A percentile compares a stretch with the other conserved stretches of the same genome.
phyloP scores from a whole-genome alignment of 1,139 yeast genomes.

The Nakaseomyces sp. region DNA sequence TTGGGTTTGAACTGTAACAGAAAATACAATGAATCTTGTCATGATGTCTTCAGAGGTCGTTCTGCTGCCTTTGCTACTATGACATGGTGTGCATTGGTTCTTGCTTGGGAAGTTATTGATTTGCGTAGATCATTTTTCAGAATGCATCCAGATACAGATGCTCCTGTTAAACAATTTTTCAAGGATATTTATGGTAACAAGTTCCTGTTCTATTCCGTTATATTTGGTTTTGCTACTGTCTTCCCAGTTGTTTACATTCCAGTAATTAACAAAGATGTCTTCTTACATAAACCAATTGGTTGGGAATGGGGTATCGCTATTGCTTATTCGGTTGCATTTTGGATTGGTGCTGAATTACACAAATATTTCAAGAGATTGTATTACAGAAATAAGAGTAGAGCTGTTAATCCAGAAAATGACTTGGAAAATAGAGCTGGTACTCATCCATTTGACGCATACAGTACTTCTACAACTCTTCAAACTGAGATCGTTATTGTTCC shows the following conservation, averaged over 20 bases:
- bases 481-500: slow-evolving; percentile 13
- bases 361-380: slow-evolving; percentile 58
- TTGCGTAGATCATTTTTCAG: slow-evolving; percentile 63
- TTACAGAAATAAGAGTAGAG: slow-evolving; percentile 36
- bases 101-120: slow-evolving; percentile 89
- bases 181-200: slow-evolving; percentile 67
- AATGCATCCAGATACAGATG: slow-evolving; percentile 62
- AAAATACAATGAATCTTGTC: slow-evolving; percentile 41
- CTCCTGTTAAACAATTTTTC: slow-evolving; percentile 50
- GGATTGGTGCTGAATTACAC: slow-evolving; percentile 56
- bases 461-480: slow-evolving; percentile 25
- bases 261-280: slow-evolving; percentile 70
- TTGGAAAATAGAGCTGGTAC: slow-evolving; percentile 41
- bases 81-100: slow-evolving; percentile 83
- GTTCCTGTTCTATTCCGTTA: slow-evolving; percentile 75
- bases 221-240: slow-evolving; percentile 60
- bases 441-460: slow-evolving; percentile 55
- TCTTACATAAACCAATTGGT: slow-evolving; percentile 63
- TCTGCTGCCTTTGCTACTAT: slow-evolving; percentile 74
- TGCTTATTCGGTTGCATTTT: slow-evolving; percentile 53
- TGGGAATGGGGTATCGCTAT: slow-evolving; percentile 81
- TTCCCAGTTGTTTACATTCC: slow-evolving; percentile 87
- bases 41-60: slow-evolving; percentile 66
- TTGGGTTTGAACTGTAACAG: slow-evolving; percentile 62
- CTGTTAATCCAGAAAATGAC: slow-evolving; percentile 54